Percentiles rank a stretch among this genome's conserved stretches.
These are phyloP conservation scores for Pichia sp. DNA, from an alignment of 1,139 yeast genomes.

Conservation along the genomic window DNA sequence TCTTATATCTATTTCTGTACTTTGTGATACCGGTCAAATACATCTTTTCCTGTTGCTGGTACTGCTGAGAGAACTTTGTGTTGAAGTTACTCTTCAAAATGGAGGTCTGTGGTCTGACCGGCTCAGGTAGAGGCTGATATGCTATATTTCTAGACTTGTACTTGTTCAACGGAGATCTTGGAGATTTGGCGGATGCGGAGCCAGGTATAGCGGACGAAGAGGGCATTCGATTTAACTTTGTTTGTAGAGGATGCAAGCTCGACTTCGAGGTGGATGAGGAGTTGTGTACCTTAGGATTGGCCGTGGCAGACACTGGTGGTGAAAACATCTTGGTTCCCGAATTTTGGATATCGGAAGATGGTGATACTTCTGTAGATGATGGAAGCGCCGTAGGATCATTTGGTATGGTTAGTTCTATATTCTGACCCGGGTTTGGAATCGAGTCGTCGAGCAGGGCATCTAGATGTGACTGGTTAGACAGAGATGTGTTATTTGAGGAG, in stretches of 20 bases:
- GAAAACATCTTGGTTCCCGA: background rate
- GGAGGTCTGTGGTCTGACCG: conserved; percentile 29
- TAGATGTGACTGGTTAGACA: conserved; percentile 9
- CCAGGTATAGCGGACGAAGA: background rate
- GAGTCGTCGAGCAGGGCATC: conserved; percentile 12
- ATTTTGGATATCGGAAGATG: background rate
- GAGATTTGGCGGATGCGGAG: conserved; percentile 4
- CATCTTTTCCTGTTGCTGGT: conserved; percentile 51
- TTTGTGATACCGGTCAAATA: conserved; percentile 37
- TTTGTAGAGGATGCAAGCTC: conserved; percentile 10
- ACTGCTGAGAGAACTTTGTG: conserved; percentile 37
- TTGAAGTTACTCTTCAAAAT: conserved; percentile 31
- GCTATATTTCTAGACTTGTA: conserved; percentile 10
- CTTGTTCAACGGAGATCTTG: conserved; percentile 15
- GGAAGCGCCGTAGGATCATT: background rate
- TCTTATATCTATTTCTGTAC: conserved; percentile 27
- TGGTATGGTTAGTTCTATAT: conserved; percentile 2
- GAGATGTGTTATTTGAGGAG: conserved; percentile 2
- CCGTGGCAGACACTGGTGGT: background rate
- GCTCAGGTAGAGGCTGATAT: conserved; percentile 14
- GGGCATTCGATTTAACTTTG: conserved; percentile 10
- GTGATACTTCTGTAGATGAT: background rate
- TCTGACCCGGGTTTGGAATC: background rate
- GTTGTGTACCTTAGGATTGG: background rate
- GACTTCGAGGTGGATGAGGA: background rate